These are phyloP conservation scores for Fraxinus pennsylvanica DNA, from an alignment of 257 asterid species.

Conservation along the genomic window DNA sequence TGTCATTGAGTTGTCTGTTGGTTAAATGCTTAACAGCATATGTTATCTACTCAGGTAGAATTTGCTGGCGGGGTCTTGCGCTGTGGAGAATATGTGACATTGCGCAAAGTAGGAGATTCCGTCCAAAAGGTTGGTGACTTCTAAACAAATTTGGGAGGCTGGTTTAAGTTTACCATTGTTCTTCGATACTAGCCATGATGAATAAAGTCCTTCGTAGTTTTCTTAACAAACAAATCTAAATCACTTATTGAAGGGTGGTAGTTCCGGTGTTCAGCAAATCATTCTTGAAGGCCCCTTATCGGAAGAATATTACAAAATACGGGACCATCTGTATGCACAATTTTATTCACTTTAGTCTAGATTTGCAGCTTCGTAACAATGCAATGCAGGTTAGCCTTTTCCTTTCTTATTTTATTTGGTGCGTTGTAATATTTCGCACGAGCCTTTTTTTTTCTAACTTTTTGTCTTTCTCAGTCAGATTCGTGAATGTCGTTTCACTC, in stretches of 20 bases:
- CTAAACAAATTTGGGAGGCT: slow-evolving; percentile 1
- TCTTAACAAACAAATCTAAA: background rate
- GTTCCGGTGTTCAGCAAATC: slow-evolving; percentile 73
- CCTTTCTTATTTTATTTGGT: background rate
- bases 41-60: slow-evolving; percentile 57
- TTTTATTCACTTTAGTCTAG: slow-evolving; percentile 66
- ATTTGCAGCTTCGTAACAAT: background rate
- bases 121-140: slow-evolving; percentile 73
- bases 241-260: slow-evolving; percentile 61
- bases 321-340: slow-evolving; percentile 81
- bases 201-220: background rate
- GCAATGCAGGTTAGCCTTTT: background rate
- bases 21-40: background rate
- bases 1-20: background rate
- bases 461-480: background rate
- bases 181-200: slow-evolving; percentile 13
- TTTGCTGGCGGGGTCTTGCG: slow-evolving; percentile 89
- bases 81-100: slow-evolving; percentile 88
- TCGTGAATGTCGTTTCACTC: background rate
- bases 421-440: background rate
- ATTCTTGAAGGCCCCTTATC: slow-evolving; percentile 95
- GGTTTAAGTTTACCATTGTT: slow-evolving; percentile 3
- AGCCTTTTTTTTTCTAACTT: background rate
- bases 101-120: slow-evolving; percentile 93
- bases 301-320: slow-evolving; percentile 80